These are phyloP conservation scores for Brassica napus DNA, from an alignment of 345 rosid species.

Conservation along the genomic window DNA sequence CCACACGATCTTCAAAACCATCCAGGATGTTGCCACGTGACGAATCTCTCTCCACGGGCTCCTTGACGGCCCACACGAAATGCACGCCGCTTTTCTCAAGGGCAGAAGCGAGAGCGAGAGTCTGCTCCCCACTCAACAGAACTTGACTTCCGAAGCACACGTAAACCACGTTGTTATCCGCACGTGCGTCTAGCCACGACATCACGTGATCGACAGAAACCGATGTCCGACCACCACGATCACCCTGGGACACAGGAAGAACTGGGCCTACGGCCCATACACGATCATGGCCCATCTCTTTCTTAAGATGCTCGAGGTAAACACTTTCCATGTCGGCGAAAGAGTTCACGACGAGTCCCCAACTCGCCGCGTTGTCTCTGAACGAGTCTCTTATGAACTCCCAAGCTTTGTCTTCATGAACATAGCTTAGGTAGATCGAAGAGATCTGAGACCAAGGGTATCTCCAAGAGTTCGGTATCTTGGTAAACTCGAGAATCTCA, in stretches of 20 bases:
- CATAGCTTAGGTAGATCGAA: slow-evolving; percentile 32
- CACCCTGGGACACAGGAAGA: slow-evolving; percentile 19
- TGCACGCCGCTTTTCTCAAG: slow-evolving; percentile 53
- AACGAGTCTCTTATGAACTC: slow-evolving; percentile 41
- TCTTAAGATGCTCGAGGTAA: slow-evolving; percentile 49
- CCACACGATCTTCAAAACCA: slow-evolving; percentile 54
- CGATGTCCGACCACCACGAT: slow-evolving; percentile 59
- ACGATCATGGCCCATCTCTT: slow-evolving; percentile 42
- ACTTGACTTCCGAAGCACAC: slow-evolving; percentile 74
- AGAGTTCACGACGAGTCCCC: slow-evolving; percentile 60
- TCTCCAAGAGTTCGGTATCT: slow-evolving; percentile 45
- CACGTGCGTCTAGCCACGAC: slow-evolving; percentile 61
- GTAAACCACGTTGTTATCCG: slow-evolving; percentile 55
- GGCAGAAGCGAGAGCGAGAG: slow-evolving; percentile 45
- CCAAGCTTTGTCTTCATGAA: slow-evolving; percentile 41
- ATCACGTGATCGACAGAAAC: slow-evolving; percentile 32
- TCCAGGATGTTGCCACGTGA: slow-evolving; percentile 21
- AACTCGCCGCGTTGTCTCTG: slow-evolving; percentile 40
- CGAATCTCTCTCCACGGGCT: not conserved
- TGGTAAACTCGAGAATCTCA: slow-evolving; percentile 36
- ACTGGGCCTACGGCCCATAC: slow-evolving; percentile 65
- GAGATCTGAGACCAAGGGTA: slow-evolving; percentile 56
- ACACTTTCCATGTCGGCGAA: slow-evolving; percentile 44
- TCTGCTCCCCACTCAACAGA: slow-evolving; percentile 48
- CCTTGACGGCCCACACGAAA: slow-evolving; percentile 55